Conservation (phyloP, 805 yeast genomes). For the Sungouiella thailandica region DNA sequence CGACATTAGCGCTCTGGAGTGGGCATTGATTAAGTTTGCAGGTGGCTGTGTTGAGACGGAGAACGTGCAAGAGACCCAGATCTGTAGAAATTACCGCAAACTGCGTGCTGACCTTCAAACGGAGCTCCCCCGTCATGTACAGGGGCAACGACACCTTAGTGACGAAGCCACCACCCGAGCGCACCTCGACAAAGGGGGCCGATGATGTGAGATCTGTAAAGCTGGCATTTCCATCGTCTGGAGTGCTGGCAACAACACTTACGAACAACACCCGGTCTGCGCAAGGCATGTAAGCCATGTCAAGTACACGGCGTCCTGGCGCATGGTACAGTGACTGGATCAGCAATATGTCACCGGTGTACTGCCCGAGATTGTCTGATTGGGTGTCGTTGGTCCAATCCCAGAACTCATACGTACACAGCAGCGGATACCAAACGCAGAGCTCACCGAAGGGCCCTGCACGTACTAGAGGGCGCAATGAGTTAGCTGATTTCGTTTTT, state of each 20-base stretch:
- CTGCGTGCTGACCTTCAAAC: slow-evolving; percentile 9
- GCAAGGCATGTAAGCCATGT: neutral
- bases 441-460: slow-evolving; percentile 32
- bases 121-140: slow-evolving; percentile 1
- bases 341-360: slow-evolving; percentile 7
- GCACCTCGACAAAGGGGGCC: neutral
- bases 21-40: neutral
- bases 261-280: too few relatives aligned
- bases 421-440: slow-evolving; percentile 19
- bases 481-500: too few relatives aligned
- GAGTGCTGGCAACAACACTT: too few relatives aligned
- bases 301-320: slow-evolving; percentile 1
- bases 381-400: slow-evolving; percentile 22
- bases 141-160: slow-evolving; percentile 2
- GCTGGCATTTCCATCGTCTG: too few relatives aligned
- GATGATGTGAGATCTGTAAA: too few relatives aligned
- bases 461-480: slow-evolving; percentile 14
- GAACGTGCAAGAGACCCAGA: slow-evolving; percentile 8
- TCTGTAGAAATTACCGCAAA: slow-evolving; percentile 6
- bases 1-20: slow-evolving; percentile 5
- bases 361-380: too few relatives aligned
- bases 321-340: slow-evolving; percentile 4
- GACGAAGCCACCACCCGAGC: too few relatives aligned
- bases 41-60: slow-evolving; percentile 3
- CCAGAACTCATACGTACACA: slow-evolving; percentile 28